Base-by-base conservation (phyloP, 306 rosid genomes). In the Trifolium fragiferum region DNA sequence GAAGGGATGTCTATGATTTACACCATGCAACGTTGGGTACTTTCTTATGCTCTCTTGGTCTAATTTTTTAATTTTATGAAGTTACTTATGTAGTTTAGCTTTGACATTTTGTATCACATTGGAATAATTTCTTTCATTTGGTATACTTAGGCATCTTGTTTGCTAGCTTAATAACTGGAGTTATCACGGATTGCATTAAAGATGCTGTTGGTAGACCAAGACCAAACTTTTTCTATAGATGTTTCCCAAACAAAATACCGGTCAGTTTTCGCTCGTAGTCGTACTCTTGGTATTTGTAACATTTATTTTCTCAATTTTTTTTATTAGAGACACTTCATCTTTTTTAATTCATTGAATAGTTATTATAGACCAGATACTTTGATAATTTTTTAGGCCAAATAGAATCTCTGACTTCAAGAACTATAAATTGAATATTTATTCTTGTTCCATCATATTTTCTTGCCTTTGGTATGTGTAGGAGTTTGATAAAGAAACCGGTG, bases 181-280 rank as follows among this genome's bases (percentile, higher is more conserved):
- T 87, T n/a, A 87, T 87, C 58, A 84, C 90, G 0, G 90, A 87
- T 71, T 19, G 74, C 55, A 82, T 87, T 49, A 87, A 87, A 77
- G 86, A 84, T 70, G 86, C 86, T 18, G 88, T 87, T 70, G 90
- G 90, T 33, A 82, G 88, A 33, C 90, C 88, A 35, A 63, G 90
- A 19, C 88, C 88, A 19, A 82, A 87, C 79, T 84, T 87, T 76
- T 87, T 76, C 32, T 27, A 57, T 14, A 81, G 90, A 43, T 87
- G 90, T 66, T 87, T 87, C 61, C 88, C 90, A 14, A 23, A 84
- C 62, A 84, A 70, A 43, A 47, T 13, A 73, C 82, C 74, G 43
- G 90, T 87, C 16, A 6, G 88, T 76, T 68, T 41, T 74, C 6
- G 3, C 73, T 58, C 68, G 27, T 35, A 16, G 32, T 73, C 58